These are phyloP conservation scores for Fistulinella cinereoalba DNA, from an alignment of 1,284 basidiomycete genomes.

Conservation along the genomic window DNA sequence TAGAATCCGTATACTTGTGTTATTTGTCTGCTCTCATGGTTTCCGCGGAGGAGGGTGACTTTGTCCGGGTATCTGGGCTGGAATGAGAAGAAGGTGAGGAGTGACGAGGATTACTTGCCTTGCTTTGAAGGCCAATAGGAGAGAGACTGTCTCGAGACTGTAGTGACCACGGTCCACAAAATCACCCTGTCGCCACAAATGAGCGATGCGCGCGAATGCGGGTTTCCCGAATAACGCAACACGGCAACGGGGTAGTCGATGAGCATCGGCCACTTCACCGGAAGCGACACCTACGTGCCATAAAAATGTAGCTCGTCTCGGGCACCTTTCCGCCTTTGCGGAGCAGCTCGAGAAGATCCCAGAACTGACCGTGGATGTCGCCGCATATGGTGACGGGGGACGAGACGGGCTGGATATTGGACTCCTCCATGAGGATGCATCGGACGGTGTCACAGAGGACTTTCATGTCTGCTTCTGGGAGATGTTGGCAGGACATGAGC, in stretches of 20 bases:
- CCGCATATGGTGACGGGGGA: constrained; percentile 92
- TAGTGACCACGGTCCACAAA: constrained; percentile 98
- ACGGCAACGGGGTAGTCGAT: constrained; percentile 8
- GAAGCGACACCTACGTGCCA: constrained; percentile 67
- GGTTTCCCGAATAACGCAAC: constrained; percentile 1
- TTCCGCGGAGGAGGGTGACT: constrained; percentile 88
- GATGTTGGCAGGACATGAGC: constrained; percentile 80
- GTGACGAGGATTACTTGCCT: constrained; percentile 47
- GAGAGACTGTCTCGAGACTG: constrained; percentile 91
- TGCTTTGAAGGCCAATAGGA: constrained; percentile 88
- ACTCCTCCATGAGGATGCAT: constrained; percentile 87
- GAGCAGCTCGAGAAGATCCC: constrained; percentile 90
- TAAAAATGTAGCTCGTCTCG: constrained; percentile 94
- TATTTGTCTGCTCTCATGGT: constrained; percentile 95
- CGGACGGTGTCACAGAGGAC: constrained; percentile 84
- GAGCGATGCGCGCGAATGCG: constrained; percentile 2
- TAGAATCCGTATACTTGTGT: constrained; percentile 99
- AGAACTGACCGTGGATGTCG: constrained; percentile 95
- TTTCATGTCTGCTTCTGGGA: constrained; percentile 92
- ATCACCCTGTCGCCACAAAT: constrained; percentile 66
- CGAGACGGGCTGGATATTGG: constrained; percentile 91
- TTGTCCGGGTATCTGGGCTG: constrained; percentile 81
- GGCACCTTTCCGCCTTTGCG: constrained; percentile 86
- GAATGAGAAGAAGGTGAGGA: constrained; percentile 4
- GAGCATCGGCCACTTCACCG: constrained; percentile 14